Evolutionary conservation across 768 basidiomycete species (phyloP).

Genomic region (Boletus reticulatus): DNA sequence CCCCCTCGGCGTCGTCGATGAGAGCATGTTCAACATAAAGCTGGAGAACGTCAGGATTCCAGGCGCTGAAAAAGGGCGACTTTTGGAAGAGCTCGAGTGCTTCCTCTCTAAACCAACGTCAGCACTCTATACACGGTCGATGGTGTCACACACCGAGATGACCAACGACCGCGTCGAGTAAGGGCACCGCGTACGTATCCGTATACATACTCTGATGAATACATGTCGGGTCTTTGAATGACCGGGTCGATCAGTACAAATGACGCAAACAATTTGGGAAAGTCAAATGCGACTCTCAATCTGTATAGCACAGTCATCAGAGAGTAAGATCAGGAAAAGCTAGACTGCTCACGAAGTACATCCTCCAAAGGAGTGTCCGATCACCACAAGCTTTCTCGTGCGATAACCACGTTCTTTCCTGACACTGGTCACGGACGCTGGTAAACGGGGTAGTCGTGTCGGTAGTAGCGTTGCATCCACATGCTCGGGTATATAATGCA

Average conservation of each 20-base stretch:
- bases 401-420: slow-evolving; percentile 50
- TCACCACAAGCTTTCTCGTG: slow-evolving; percentile 54
- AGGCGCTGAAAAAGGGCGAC: slow-evolving; percentile 65
- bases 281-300: slow-evolving; percentile 59
- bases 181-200: slow-evolving; percentile 44
- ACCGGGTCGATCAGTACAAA: slow-evolving; percentile 82
- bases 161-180: slow-evolving; percentile 60
- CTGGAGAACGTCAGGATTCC: slow-evolving; percentile 63
- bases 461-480: slow-evolving; percentile 41
- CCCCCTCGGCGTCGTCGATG: slow-evolving; percentile 31
- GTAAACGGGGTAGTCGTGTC: slow-evolving; percentile 50
- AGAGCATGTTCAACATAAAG: slow-evolving; percentile 62
- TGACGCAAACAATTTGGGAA: slow-evolving; percentile 66
- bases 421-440: slow-evolving; percentile 37
- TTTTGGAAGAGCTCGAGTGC: slow-evolving; percentile 48
- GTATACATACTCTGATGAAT: neutral
- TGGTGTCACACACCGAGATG: slow-evolving; percentile 44
- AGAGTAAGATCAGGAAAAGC: too few species aligned
- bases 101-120: slow-evolving; percentile 46
- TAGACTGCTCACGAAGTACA: slow-evolving; percentile 58
- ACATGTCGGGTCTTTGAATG: slow-evolving; percentile 34
- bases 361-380: slow-evolving; percentile 88
- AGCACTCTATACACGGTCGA: neutral
- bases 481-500: slow-evolving; percentile 58
- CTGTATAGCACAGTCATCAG: slow-evolving; percentile 33